Percentiles rank a stretch among this genome's conserved stretches.
Evolutionary conservation across 2,329 filamentous ascomycete genomes (phyloP).

Genomic region (Neospermospora avenae): DNA sequence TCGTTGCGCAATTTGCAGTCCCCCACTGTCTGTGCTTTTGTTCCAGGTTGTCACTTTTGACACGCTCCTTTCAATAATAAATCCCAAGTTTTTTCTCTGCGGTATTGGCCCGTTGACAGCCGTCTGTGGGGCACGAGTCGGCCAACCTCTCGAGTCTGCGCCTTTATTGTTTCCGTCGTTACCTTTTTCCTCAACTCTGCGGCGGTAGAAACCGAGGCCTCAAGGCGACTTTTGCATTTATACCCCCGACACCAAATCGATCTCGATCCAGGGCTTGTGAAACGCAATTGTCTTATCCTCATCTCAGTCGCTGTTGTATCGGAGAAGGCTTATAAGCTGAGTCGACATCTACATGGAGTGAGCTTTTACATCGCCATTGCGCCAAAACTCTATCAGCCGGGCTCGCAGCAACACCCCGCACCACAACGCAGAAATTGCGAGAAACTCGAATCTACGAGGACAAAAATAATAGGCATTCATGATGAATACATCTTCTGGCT

Average conservation of each 20-base stretch:
- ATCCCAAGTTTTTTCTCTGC: neutral
- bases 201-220: neutral
- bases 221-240: neutral
- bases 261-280: neutral
- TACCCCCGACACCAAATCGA: neutral
- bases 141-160: neutral
- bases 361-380: conserved; percentile 10
- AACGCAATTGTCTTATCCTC: neutral
- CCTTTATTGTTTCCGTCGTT: neutral
- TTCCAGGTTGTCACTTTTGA: no score
- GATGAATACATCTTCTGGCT: conserved; percentile 38
- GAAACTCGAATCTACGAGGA: neutral
- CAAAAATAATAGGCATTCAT: conserved; percentile 6
- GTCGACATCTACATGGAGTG: conserved; percentile 17
- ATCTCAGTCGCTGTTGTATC: neutral
- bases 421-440: neutral
- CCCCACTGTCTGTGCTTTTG: neutral
- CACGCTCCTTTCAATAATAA: neutral
- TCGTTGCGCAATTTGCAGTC: neutral
- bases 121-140: neutral
- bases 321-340: neutral
- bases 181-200: neutral
- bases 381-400: neutral
- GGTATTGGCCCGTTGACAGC: neutral
- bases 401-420: conserved; percentile 10